These are phyloP conservation scores for Picochlorum sp. DNA, from an alignment of 139 green algal species.

Conservation along the genomic window DNA sequence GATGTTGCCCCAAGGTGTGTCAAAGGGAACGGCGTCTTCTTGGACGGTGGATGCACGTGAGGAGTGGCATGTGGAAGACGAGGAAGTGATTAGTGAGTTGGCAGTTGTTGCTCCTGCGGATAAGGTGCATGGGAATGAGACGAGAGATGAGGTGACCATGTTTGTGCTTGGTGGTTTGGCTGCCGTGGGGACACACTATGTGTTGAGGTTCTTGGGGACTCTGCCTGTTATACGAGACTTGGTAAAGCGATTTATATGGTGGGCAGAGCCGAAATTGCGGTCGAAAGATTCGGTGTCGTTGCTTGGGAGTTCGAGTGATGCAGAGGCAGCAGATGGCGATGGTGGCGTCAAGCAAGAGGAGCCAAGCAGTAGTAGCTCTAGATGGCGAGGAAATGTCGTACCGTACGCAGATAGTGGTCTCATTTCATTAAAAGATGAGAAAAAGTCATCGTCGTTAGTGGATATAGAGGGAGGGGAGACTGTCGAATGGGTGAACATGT, in stretches of 20 bases:
- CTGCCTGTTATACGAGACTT: constrained; percentile 31
- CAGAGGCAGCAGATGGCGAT: constrained; percentile 2
- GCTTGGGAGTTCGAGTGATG: not conserved
- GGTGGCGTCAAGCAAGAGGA: constrained; percentile 3
- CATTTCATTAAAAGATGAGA: constrained; percentile 35
- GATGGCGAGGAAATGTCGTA: too few species aligned
- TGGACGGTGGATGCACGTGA: too few species aligned
- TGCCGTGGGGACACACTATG: constrained; percentile 26
- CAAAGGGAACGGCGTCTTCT: too few species aligned
- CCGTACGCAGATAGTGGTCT: constrained; percentile 11
- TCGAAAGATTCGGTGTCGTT: not conserved
- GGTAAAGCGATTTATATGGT: constrained; percentile 41
- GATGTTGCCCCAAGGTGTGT: too few species aligned
- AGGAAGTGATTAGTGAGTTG: too few species aligned
- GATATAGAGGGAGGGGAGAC: constrained; percentile 45
- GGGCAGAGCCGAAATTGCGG: constrained; percentile 6
- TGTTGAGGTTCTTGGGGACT: constrained; percentile 28
- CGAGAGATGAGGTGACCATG: not conserved
- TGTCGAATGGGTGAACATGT: constrained; percentile 98
- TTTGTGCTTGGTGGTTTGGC: constrained; percentile 26
- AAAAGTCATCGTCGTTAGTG: too few species aligned
- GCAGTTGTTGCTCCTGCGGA: too few species aligned
- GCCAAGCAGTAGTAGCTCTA: not conserved
- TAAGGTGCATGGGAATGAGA: too few species aligned
- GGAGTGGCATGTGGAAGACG: too few species aligned